Base-by-base conservation (phyloP, 2,329 filamentous ascomycete species). In the Colletotrichum lupini region DNA sequence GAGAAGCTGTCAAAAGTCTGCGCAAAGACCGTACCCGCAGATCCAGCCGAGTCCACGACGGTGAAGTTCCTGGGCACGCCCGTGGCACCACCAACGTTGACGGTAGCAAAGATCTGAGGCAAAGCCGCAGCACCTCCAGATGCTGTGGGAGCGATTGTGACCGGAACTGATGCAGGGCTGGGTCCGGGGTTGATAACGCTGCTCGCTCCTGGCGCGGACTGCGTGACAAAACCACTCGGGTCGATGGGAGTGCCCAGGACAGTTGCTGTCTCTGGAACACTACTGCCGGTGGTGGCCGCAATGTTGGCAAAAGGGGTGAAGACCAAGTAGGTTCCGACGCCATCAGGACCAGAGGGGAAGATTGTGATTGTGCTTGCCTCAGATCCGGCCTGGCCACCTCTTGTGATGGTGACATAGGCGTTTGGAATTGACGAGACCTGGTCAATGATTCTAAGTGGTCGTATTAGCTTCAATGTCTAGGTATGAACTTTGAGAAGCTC, bases 341-440 rank as follows among this genome's bases (percentile, higher is more conserved):
- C 70, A 24, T 60, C 67, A 5, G 67, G 42, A 14, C 60, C 67
- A 2, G 70, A 65, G 22, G 70, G 70, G 7, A 61, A 68, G 22
- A 73, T 56, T 1, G 70, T 73, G 35, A 73, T 70, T 22, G 70
- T 73, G 60, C 59, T 73, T 42, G 67, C 60, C 46, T 61, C 16
- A 9, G 70, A 70, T 24, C 70, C 70, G 5, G 70, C 59, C 11
- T 66, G 60, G 26, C 70, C 70, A 57, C 70, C 70, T 16, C 35
- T 64, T 16, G 70, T 73, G 22, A 73, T 61, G 24, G 70, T 73
- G 1, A 73, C 70, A 46, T 73, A 73, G 46, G 60, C 70, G 16
- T 66, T 73, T 46, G 71, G 71, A 7, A 59, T n/a, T 3, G 67
- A 71, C 14, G 56, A 62, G 1, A 32, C 46, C 11, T 56, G 32